Evolutionary conservation across 179 eudicot genomes (phyloP).

Genomic region (Silene coronaria): DNA sequence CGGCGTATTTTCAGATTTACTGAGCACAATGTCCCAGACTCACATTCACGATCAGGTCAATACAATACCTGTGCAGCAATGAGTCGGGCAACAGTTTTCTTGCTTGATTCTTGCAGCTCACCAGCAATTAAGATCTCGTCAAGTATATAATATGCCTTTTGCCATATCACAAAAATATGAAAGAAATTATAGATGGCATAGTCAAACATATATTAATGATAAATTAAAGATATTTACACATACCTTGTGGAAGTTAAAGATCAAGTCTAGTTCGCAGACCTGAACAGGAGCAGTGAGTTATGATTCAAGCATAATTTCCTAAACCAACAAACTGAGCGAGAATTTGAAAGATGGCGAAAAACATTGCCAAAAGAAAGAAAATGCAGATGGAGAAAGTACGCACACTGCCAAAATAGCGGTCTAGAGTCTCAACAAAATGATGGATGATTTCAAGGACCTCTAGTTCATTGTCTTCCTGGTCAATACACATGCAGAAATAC

Average conservation of each 20-base stretch:
- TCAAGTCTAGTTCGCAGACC: constrained; percentile 96
- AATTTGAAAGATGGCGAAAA: neutral
- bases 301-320: neutral
- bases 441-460: constrained; percentile 91
- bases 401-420: constrained; percentile 97
- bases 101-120: constrained; percentile 94
- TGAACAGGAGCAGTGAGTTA: constrained; percentile 20
- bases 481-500: constrained; percentile 96
- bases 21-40: neutral
- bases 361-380: neutral
- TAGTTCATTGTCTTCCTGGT: constrained; percentile 86
- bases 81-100: constrained; percentile 79
- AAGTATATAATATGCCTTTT: constrained; percentile 85
- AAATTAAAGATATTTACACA: neutral
- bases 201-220: neutral
- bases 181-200: neutral
- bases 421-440: constrained; percentile 90
- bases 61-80: constrained; percentile 67
- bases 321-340: neutral
- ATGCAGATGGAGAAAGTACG: constrained; percentile 26
- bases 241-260: constrained; percentile 96
- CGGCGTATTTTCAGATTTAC: neutral
- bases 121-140: constrained; percentile 90
- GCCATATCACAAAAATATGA: constrained; percentile 8
- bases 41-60: neutral